Percentiles rank a stretch among this genome's conserved stretches.
These are phyloP conservation scores for Chrysosphaeria jannelii DNA, from an alignment of 2,329 filamentous ascomycete species.

Conservation along the genomic window DNA sequence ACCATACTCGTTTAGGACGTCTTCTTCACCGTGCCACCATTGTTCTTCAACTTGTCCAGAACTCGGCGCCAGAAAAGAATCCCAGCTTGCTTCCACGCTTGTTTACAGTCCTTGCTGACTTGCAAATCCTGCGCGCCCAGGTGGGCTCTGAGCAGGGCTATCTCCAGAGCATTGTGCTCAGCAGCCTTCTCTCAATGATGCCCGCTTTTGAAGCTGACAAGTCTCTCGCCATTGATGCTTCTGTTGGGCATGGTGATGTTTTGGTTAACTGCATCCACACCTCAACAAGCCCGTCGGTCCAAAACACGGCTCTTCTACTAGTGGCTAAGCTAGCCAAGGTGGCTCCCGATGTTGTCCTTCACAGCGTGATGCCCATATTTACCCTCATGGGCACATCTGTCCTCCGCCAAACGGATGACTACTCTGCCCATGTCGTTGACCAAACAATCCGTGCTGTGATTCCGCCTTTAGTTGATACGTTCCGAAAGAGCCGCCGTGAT, in stretches of 20 bases:
- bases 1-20: slow-evolving; percentile 32
- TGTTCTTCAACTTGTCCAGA: slow-evolving; percentile 66
- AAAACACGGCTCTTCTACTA: slow-evolving; percentile 67
- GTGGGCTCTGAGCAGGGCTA: slow-evolving; percentile 73
- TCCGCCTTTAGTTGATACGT: slow-evolving; percentile 61
- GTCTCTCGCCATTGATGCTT: slow-evolving; percentile 37
- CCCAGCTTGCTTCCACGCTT: slow-evolving; percentile 48
- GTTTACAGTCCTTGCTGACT: slow-evolving; percentile 59
- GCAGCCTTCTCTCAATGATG: slow-evolving; percentile 59
- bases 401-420: slow-evolving; percentile 78
- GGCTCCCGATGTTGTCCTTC: slow-evolving; percentile 69
- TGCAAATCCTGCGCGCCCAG: slow-evolving; percentile 58
- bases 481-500: slow-evolving; percentile 51
- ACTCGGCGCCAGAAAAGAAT: slow-evolving; percentile 43
- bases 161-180: slow-evolving; percentile 57
- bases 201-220: slow-evolving; percentile 36
- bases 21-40: slow-evolving; percentile 54
- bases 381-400: slow-evolving; percentile 91
- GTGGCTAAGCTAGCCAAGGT: slow-evolving; percentile 67
- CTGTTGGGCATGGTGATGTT: slow-evolving; percentile 60
- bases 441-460: slow-evolving; percentile 87
- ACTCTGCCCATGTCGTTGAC: slow-evolving; percentile 85
- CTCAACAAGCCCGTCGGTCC: slow-evolving; percentile 72
- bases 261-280: slow-evolving; percentile 85
- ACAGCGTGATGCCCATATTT: slow-evolving; percentile 97